Evolutionary conservation across 768 basidiomycete species (phyloP).

Genomic region (Naganishia kalamii): DNA sequence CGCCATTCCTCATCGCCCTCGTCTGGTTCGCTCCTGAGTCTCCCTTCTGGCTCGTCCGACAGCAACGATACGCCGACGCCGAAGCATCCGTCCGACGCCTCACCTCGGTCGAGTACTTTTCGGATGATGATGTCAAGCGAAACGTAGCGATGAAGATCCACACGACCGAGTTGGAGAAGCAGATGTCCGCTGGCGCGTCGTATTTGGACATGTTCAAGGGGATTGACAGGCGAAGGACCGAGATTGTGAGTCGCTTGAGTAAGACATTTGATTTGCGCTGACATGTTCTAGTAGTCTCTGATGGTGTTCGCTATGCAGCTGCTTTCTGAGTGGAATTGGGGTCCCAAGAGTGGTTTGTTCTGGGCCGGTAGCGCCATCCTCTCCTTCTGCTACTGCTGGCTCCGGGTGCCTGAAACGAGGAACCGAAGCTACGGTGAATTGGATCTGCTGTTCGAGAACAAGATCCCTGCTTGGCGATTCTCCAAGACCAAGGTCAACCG

Average conservation of each 20-base stretch:
- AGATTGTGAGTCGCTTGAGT: constrained; percentile 11
- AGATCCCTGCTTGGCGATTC: constrained; percentile 45
- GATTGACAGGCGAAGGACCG: constrained; percentile 33
- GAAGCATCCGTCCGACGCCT: constrained; percentile 23
- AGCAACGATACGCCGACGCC: constrained; percentile 34
- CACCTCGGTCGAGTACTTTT: constrained; percentile 18
- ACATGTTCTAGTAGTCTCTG: constrained; percentile 6
- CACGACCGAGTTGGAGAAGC: constrained; percentile 47
- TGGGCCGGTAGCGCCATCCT: constrained; percentile 27
- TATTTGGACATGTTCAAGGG: constrained; percentile 49
- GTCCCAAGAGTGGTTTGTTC: constrained; percentile 35
- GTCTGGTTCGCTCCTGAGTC: constrained; percentile 29
- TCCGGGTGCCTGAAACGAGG: constrained; percentile 35
- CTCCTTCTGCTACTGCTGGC: constrained; percentile 18
- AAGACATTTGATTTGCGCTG: background rate
- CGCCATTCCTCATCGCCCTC: constrained; percentile 26
- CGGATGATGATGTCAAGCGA: constrained; percentile 40
- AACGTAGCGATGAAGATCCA: constrained; percentile 46
- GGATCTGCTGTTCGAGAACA: constrained; percentile 47
- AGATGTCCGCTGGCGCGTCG: constrained; percentile 38
- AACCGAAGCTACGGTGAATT: constrained; percentile 42
- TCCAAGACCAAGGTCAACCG: constrained; percentile 35
- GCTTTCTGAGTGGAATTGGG: constrained; percentile 32
- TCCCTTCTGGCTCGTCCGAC: constrained; percentile 45
- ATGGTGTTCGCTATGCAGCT: constrained; percentile 29